Conservation (phyloP, 306 rosid species). For the Luffa acutangula region DNA sequence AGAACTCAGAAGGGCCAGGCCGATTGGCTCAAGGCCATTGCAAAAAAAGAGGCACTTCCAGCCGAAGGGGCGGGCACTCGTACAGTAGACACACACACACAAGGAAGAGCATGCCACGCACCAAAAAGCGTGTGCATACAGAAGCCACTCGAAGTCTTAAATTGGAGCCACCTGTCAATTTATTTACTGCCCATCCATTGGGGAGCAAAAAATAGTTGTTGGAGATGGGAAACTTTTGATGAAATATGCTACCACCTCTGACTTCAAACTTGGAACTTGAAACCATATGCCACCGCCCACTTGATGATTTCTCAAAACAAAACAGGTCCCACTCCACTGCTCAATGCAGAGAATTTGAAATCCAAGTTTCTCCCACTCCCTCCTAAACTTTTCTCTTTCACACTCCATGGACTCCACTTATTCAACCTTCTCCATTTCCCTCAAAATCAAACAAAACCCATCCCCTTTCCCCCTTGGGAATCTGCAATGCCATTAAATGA, state of each 20-base stretch:
- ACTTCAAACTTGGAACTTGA: slow-evolving; percentile 12
- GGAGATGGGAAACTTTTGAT: background rate
- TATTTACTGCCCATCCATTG: background rate
- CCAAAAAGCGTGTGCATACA: slow-evolving; percentile 17
- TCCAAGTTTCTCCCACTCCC: slow-evolving; percentile 16
- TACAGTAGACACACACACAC: background rate
- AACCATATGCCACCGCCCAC: slow-evolving; percentile 17
- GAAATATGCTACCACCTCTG: background rate
- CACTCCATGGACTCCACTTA: slow-evolving; percentile 40
- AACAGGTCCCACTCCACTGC: slow-evolving; percentile 39
- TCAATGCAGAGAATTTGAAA: slow-evolving; percentile 47
- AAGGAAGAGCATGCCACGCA: background rate
- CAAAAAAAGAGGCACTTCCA: slow-evolving; percentile 26
- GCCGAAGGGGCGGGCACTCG: slow-evolving; percentile 29
- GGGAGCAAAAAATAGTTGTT: background rate
- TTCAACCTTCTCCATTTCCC: slow-evolving; percentile 16
- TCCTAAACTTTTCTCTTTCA: slow-evolving; percentile 25
- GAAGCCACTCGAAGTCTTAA: background rate
- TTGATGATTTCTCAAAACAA: background rate
- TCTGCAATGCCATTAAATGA: slow-evolving; percentile 68
- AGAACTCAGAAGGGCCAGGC: slow-evolving; percentile 46
- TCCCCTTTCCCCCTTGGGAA: slow-evolving; percentile 51
- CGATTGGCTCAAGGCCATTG: slow-evolving; percentile 26
- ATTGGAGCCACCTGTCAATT: slow-evolving; percentile 1
- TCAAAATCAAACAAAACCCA: slow-evolving; percentile 27